Conservation (phyloP, 1,139 yeast species). For the Geotrichum klebahnii region DNA sequence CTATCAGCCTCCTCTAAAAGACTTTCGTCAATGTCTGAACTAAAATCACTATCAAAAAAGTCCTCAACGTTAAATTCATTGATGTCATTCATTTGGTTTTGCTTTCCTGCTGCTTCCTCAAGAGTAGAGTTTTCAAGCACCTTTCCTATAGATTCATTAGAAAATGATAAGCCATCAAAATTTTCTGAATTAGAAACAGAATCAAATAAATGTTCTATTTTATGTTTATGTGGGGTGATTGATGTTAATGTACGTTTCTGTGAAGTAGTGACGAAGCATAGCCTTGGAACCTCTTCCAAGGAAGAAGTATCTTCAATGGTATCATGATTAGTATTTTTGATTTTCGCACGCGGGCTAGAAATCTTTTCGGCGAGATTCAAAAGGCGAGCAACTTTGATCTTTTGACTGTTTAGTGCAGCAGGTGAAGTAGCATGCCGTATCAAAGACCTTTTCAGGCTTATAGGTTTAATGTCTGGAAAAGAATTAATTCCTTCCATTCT, state of each 20-base stretch:
- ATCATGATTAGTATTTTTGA: background rate
- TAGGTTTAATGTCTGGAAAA: background rate
- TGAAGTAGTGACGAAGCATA: background rate
- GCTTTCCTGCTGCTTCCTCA: background rate
- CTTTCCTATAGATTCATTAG: background rate
- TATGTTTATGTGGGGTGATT: background rate
- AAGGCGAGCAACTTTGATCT: constrained; percentile 7
- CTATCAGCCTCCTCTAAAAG: background rate
- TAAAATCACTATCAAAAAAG: constrained; percentile 13
- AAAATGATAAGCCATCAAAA: background rate
- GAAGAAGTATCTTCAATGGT: background rate
- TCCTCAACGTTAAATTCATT: constrained; percentile 7
- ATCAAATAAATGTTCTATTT: background rate
- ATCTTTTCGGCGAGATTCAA: constrained; percentile 10
- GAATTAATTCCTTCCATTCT: background rate
- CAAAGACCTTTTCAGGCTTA: background rate
- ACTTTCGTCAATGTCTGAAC: constrained; percentile 9
- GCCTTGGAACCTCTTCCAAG: background rate
- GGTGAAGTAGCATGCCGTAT: constrained; percentile 16
- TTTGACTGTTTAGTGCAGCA: background rate
- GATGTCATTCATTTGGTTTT: background rate
- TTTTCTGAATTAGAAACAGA: background rate
- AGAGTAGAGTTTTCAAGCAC: background rate
- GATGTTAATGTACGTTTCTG: background rate
- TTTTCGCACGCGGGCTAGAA: background rate